Conservation (phyloP, 805 yeast genomes). For the Ogataea wickerhamii region DNA sequence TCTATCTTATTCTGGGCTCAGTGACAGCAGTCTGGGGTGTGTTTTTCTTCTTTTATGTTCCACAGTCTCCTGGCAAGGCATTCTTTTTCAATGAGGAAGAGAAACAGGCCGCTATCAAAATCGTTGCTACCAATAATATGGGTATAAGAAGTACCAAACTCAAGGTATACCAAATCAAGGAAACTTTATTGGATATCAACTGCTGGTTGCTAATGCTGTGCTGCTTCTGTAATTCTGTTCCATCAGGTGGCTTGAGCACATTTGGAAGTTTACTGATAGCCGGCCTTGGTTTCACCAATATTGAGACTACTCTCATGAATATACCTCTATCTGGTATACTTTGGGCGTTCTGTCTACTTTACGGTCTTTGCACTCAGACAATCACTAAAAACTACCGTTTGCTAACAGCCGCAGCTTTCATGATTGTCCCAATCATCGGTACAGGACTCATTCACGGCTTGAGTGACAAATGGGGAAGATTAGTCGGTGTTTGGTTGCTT, state of each 20-base stretch:
- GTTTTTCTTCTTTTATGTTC: conserved; percentile 28
- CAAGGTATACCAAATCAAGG: conserved; percentile 39
- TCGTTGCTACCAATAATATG: conserved; percentile 37
- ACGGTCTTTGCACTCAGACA: conserved; percentile 11
- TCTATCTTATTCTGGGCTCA: conserved; percentile 41
- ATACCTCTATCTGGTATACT: conserved; percentile 34
- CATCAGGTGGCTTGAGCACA: conserved; percentile 52
- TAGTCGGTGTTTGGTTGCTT: conserved; percentile 16
- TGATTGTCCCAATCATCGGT: conserved; percentile 15
- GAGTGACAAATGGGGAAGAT: conserved; percentile 19
- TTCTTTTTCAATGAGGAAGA: conserved; percentile 41
- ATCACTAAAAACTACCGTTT: conserved; percentile 13
- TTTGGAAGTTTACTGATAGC: conserved; percentile 42
- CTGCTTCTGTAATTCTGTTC: conserved; percentile 40
- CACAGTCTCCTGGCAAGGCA: conserved; percentile 42
- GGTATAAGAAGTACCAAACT: conserved; percentile 40
- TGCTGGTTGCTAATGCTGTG: conserved; percentile 27
- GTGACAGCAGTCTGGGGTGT: conserved; percentile 36
- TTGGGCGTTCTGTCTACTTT: conserved; percentile 11
- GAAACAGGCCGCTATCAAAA: conserved; percentile 20
- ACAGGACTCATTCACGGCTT: conserved; percentile 16
- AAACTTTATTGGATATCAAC: conserved; percentile 39
- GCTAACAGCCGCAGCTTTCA: conserved; percentile 14
- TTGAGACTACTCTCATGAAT: conserved; percentile 30
- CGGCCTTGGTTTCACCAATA: conserved; percentile 29